phyloP scores from a whole-genome alignment of 805 yeast genomes.

The Yueomyces sinensis region DNA sequence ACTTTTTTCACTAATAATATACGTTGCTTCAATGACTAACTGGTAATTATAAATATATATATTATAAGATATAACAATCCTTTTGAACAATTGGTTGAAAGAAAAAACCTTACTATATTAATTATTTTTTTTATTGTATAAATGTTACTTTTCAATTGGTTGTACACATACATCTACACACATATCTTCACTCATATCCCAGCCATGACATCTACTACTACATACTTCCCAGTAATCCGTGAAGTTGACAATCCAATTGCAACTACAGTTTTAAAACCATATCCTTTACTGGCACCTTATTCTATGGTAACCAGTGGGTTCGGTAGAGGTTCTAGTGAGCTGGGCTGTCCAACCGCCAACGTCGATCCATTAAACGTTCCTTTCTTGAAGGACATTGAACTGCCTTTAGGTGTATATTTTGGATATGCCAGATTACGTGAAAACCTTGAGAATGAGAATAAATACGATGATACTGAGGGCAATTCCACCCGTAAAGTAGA shows the following conservation, averaged over 20 bases:
- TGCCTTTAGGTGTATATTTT: slow-evolving; percentile 69
- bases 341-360: slow-evolving; percentile 95
- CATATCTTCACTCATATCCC: too few species aligned
- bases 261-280: slow-evolving; percentile 29
- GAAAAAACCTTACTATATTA: too few species aligned
- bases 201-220: too few species aligned
- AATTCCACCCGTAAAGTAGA: slow-evolving; percentile 32
- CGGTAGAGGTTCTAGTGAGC: slow-evolving; percentile 88
- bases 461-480: slow-evolving; percentile 7
- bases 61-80: too few species aligned
- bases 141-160: too few species aligned
- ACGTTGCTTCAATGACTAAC: too few species aligned
- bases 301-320: slow-evolving; percentile 63
- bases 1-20: too few species aligned
- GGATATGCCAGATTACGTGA: slow-evolving; percentile 46
- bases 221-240: neutral
- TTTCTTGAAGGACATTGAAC: slow-evolving; percentile 14
- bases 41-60: too few species aligned
- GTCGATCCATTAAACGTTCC: slow-evolving; percentile 46
- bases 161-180: too few species aligned
- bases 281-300: slow-evolving; percentile 34
- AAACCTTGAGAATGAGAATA: slow-evolving; percentile 7
- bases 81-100: too few species aligned
- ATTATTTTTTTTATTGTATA: too few species aligned
- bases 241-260: slow-evolving; percentile 24